Percentiles rank a stretch among this genome's conserved stretches.
Evolutionary conservation across 441 rosid species (phyloP).

Genomic region (Eutrema salsugineum): DNA sequence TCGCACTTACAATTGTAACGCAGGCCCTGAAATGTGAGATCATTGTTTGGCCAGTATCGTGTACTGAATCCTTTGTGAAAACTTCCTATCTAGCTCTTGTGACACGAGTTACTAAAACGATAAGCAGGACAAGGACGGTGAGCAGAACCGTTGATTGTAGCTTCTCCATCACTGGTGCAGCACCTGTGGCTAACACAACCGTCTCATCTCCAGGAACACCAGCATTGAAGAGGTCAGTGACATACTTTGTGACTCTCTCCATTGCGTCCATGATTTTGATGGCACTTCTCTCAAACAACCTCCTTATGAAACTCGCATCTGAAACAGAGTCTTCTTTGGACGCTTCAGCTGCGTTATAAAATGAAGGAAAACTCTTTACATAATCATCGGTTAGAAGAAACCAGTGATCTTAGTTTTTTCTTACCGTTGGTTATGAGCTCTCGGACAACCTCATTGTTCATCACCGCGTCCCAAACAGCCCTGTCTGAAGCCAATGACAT

Average conservation of each 20-base stretch:
- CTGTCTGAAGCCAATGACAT: constrained; percentile 73
- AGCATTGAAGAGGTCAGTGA: constrained; percentile 47
- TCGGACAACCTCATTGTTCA: constrained; percentile 68
- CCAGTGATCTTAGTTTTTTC: background rate
- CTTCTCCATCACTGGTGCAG: constrained; percentile 54
- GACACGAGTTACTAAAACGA: constrained; percentile 66
- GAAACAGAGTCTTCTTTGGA: constrained; percentile 36
- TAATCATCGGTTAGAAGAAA: background rate
- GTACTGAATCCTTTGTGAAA: background rate
- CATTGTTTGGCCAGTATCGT: background rate
- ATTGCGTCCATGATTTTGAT: constrained; percentile 48
- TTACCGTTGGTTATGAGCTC: constrained; percentile 43
- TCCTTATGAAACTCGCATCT: constrained; percentile 41
- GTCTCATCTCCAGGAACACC: background rate
- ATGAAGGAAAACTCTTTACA: background rate
- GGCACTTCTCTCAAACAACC: constrained; percentile 60
- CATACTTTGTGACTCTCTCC: constrained; percentile 51
- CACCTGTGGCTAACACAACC: constrained; percentile 25
- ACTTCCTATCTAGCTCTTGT: constrained; percentile 24
- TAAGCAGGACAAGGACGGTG: constrained; percentile 60
- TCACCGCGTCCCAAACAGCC: constrained; percentile 90
- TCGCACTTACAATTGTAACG: background rate
- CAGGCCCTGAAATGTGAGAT: background rate
- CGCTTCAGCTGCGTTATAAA: constrained; percentile 23
- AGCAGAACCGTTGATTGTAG: constrained; percentile 69